Evolutionary conservation across 176 grass and related monocot species (phyloP), one percentile per base, ranked within the genome.

Genomic region (Bonia amplexicaulis): DNA sequence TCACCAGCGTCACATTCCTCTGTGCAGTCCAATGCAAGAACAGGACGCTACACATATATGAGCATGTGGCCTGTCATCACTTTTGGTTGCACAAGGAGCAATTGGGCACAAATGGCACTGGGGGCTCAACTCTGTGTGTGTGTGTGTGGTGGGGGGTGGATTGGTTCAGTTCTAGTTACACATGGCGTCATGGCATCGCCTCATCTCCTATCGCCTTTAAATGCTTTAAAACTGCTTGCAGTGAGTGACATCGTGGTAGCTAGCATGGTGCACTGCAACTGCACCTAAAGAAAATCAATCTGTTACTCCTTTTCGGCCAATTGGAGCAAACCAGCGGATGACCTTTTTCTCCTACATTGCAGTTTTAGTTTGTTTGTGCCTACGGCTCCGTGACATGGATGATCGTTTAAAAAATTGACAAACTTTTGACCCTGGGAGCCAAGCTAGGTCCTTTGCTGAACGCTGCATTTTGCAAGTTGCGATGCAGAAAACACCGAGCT

Each of bases 101-200:
- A 85, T 66, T 91, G 72, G 78, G 61, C 51, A 59, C 39, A 84
- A 72, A 88, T 70, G 78, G 53, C 51, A 49, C 76, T 44, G 78
- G 76, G 80, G 66, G 76, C 61, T 80, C 66, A 84, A 81, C 52
- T 29, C 29, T 29, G 29, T 29, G 29, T 29, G 29, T 2, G 29
- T 29, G 29, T 29, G 29, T 29, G 31, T 2, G 31, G 31, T 74
- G 53, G 82, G 83, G 26, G 26, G 7, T 23, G 23, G 31, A 33
- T 31, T 2, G 31, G n/a, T 85, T 82, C 82, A 33, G 55, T 80
- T 88, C 39, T 52, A 85, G 73, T 53, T 80, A 74, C 80, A 76
- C 74, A 74, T 85, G 58, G 20, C 78, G 61, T 90, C 85, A 82
- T 85, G 61, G 85, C 85, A 82, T 70, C 35, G 72, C 48, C 66